phyloP scores from a whole-genome alignment of 306 rosid species.

The Cucurbita moschata region DNA sequence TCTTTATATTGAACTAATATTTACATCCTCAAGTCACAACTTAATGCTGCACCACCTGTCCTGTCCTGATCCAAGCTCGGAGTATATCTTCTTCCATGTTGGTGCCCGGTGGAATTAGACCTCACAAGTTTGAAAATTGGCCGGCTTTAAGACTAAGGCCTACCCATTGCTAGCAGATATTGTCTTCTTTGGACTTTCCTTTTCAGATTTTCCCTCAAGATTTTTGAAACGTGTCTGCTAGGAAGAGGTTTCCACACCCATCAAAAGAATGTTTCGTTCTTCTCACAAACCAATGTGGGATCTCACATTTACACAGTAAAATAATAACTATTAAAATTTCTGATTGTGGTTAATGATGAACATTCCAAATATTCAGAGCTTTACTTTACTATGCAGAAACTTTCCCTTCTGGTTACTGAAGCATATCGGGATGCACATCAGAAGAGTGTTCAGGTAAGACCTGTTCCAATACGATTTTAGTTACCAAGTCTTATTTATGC shows the following conservation, averaged over 20 bases:
- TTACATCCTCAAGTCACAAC: not conserved
- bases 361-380: not conserved
- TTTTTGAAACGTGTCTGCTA: too few species aligned
- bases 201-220: too few species aligned
- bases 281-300: too few species aligned
- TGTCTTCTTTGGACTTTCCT: too few species aligned
- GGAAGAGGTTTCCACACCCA: too few species aligned
- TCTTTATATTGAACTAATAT: not conserved
- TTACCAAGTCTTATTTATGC: not conserved
- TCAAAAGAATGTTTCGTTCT: too few species aligned
- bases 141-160: not conserved
- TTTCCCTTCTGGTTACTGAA: conserved; percentile 61
- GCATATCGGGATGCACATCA: conserved; percentile 81
- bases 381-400: conserved; percentile 33
- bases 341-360: not conserved
- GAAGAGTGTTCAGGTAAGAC: conserved; percentile 53
- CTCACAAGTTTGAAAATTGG: not conserved
- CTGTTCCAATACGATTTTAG: not conserved
- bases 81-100: not conserved
- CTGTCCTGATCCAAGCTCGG: not conserved
- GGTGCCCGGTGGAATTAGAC: not conserved
- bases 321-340: not conserved
- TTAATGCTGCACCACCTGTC: not conserved
- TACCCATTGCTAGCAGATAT: too few species aligned
- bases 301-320: not conserved